A percentile compares a stretch with the other conserved stretches of the same genome.
phyloP scores from a whole-genome alignment of 1,284 basidiomycete species.

The Wallemia hederae region DNA sequence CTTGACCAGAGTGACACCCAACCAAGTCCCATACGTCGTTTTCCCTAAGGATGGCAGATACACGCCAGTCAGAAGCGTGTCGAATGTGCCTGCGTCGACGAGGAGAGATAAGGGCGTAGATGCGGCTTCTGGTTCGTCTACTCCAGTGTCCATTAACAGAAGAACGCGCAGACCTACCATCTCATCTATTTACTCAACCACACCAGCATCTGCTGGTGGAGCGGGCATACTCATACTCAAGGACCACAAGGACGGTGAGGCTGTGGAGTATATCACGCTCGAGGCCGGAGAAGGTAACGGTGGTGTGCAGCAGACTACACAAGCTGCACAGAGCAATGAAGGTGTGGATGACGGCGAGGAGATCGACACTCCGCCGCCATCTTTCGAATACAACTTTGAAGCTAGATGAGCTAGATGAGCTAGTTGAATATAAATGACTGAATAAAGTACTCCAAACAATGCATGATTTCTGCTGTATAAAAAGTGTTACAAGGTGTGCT shows the following conservation, averaged over 20 bases:
- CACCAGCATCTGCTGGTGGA: conserved; percentile 37
- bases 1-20: conserved; percentile 73
- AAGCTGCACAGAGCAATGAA: neutral
- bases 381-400: neutral
- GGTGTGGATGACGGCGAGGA: neutral
- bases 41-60: conserved; percentile 56
- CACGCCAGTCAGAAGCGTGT: conserved; percentile 63
- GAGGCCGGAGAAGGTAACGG: conserved; percentile 9
- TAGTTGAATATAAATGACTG: too few relatives aligned
- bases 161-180: conserved; percentile 8
- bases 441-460: too few relatives aligned
- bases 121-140: conserved; percentile 4
- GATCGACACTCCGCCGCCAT: neutral
- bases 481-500: too few relatives aligned
- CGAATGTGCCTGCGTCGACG: conserved; percentile 14
- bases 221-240: conserved; percentile 54
- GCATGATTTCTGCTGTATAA: too few relatives aligned
- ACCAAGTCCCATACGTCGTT: conserved; percentile 53
- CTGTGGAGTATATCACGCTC: conserved; percentile 36
- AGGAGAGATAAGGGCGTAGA: neutral
- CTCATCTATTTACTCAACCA: conserved; percentile 14
- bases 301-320: neutral
- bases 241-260: conserved; percentile 34
- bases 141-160: conserved; percentile 1
- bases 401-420: neutral